phyloP scores from a whole-genome alignment of 2,329 filamentous ascomycete genomes.

The Ampelomyces quisqualis region DNA sequence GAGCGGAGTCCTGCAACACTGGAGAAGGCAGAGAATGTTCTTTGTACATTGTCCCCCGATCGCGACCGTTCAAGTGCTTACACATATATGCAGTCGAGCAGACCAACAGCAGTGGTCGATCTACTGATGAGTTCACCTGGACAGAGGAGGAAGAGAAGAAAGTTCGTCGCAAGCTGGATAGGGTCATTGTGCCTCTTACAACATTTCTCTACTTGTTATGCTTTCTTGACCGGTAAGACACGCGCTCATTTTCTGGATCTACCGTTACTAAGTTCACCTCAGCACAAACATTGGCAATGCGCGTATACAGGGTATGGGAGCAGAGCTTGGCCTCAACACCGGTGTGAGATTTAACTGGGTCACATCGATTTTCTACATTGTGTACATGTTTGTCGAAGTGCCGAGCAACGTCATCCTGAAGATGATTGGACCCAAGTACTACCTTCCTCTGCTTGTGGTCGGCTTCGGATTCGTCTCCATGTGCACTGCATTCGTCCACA shows the following conservation, averaged over 20 bases:
- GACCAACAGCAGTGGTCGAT: conserved; percentile 31
- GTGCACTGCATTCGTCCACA: conserved; percentile 56
- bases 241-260: background rate
- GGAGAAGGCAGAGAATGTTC: conserved; percentile 22
- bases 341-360: conserved; percentile 60
- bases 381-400: conserved; percentile 58
- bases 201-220: conserved; percentile 58
- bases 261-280: conserved; percentile 6
- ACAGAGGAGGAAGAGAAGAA: conserved; percentile 53
- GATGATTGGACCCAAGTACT: conserved; percentile 55
- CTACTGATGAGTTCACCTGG: conserved; percentile 48
- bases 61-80: conserved; percentile 8
- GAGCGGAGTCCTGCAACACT: conserved; percentile 12
- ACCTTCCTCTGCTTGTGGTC: conserved; percentile 55
- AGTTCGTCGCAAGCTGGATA: conserved; percentile 56
- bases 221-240: conserved; percentile 47
- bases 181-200: conserved; percentile 54
- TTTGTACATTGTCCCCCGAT: conserved; percentile 20
- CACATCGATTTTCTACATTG: conserved; percentile 60
- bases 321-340: conserved; percentile 50
- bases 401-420: conserved; percentile 60
- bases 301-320: conserved; percentile 55
- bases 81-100: conserved; percentile 20
- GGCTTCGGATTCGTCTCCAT: conserved; percentile 59
- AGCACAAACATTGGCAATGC: conserved; percentile 56